These are phyloP conservation scores for Tolypocladium tundrense DNA, from an alignment of 2,329 filamentous ascomycete species.

Conservation along the genomic window DNA sequence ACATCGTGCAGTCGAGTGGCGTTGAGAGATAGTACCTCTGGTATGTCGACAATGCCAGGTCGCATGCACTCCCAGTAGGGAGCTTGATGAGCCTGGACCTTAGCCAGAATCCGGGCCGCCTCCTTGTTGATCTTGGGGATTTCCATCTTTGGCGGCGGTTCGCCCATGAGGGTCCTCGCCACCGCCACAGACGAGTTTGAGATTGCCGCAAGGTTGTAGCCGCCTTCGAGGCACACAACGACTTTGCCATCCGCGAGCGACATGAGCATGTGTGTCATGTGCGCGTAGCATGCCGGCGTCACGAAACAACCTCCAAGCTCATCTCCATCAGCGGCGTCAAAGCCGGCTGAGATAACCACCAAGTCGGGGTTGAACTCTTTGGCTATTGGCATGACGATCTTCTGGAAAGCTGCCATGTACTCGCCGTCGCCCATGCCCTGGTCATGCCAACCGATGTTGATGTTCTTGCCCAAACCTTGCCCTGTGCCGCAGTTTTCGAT, in stretches of 20 bases:
- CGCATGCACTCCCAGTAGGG: constrained; percentile 85
- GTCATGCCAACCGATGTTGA: constrained; percentile 58
- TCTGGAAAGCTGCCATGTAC: constrained; percentile 92
- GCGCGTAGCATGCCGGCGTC: constrained; percentile 81
- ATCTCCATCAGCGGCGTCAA: constrained; percentile 90
- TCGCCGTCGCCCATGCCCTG: constrained; percentile 90
- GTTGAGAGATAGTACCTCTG: constrained; percentile 39
- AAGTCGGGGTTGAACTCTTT: constrained; percentile 89
- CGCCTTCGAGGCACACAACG: constrained; percentile 87
- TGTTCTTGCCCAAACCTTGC: constrained; percentile 47
- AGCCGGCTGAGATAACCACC: constrained; percentile 90
- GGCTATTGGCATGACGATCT: constrained; percentile 92
- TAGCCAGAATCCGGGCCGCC: constrained; percentile 44
- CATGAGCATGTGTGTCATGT: constrained; percentile 99
- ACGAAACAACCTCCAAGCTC: constrained; percentile 90
- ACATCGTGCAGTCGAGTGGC: constrained; percentile 66
- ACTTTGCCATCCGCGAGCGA: constrained; percentile 82
- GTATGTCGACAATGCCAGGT: constrained; percentile 49
- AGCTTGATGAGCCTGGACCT: constrained; percentile 50
- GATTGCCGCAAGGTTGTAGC: constrained; percentile 89
- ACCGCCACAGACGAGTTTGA: constrained; percentile 88
- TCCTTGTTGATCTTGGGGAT: constrained; percentile 48
- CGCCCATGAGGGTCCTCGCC: constrained; percentile 86
- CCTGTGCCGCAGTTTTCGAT: constrained; percentile 49
- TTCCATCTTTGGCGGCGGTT: constrained; percentile 61